These are phyloP conservation scores for Pontederia paniculata DNA, from an alignment of 176 grass and related monocot species.

Conservation along the genomic window DNA sequence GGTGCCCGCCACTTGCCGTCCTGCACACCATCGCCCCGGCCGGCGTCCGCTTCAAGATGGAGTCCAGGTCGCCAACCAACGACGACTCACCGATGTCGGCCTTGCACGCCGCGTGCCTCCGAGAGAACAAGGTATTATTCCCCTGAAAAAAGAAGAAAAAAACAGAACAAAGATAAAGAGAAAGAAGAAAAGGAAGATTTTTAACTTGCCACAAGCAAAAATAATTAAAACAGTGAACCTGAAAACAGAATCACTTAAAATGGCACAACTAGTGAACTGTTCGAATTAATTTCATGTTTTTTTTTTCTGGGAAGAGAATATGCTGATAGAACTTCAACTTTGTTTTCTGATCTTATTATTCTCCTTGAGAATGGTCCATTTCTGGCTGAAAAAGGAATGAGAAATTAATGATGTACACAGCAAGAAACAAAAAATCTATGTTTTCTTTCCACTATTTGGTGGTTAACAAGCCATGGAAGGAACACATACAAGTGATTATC, in stretches of 20 bases:
- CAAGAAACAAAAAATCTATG: not conserved
- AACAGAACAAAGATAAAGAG: not conserved
- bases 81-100: constrained; percentile 46
- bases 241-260: constrained; percentile 10
- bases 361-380: not conserved
- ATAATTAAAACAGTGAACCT: not conserved
- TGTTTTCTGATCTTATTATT: constrained; percentile 16
- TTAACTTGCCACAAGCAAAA: not conserved
- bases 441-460: too few species aligned
- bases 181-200: constrained; percentile 12
- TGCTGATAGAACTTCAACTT: constrained; percentile 26
- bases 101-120: constrained; percentile 82
- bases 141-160: constrained; percentile 36
- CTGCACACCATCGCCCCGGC: constrained; percentile 63
- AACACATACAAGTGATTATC: too few species aligned
- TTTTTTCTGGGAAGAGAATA: constrained; percentile 17
- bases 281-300: not conserved
- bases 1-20: constrained; percentile 79
- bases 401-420: too few species aligned
- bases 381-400: not conserved
- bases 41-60: constrained; percentile 81
- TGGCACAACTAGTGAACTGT: constrained; percentile 4
- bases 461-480: too few species aligned
- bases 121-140: constrained; percentile 98
- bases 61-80: constrained; percentile 39